Evolutionary conservation across 345 rosid species (phyloP).

Genomic region (Raphanus raphanistrum): DNA sequence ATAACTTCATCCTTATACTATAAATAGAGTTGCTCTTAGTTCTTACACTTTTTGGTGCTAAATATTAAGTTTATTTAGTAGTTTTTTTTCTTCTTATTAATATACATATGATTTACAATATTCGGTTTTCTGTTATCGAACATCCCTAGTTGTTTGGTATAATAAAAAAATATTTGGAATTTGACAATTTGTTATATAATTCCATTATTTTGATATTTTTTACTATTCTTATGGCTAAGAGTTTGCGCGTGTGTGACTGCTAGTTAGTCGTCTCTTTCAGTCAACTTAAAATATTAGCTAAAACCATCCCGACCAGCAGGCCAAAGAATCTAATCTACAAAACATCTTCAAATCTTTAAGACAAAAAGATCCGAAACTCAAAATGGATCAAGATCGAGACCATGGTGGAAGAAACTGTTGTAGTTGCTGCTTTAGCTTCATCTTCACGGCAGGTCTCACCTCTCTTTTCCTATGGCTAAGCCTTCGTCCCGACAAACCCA

Average conservation of each 20-base stretch:
- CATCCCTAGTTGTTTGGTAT: no score
- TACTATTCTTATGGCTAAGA: neutral
- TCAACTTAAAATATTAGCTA: neutral
- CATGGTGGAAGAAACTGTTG: neutral
- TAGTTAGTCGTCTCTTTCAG: neutral
- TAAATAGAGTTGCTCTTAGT: neutral
- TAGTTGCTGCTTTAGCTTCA: neutral
- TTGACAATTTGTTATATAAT: neutral
- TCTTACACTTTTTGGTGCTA: neutral
- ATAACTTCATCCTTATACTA: neutral
- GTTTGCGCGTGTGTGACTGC: neutral
- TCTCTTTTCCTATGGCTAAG: neutral
- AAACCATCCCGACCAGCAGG: neutral
- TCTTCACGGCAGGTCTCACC: neutral
- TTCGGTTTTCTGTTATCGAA: no score
- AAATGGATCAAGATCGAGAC: neutral
- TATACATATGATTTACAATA: no score
- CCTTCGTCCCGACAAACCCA: slow-evolving; percentile 37
- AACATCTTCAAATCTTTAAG: neutral
- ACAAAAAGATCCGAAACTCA: neutral
- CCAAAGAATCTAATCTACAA: neutral
- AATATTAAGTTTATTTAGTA: no score
- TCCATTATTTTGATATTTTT: neutral
- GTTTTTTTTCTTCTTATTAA: neutral
- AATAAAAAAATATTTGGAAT: no score